Base-by-base conservation (phyloP, 805 yeast genomes). In the Osmozyma mogii region DNA sequence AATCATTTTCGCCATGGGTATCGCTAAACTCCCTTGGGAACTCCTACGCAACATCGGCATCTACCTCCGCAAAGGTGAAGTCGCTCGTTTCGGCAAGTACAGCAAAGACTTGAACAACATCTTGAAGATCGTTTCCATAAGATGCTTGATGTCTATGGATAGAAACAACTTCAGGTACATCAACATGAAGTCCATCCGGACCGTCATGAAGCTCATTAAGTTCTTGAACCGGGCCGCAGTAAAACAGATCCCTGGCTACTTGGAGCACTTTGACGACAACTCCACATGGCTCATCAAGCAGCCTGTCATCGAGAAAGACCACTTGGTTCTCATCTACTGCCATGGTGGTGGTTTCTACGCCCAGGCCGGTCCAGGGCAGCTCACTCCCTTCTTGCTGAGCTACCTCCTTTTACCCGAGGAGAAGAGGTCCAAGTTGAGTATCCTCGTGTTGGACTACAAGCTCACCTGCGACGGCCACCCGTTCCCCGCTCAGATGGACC, bases 401-500 rank as follows among this genome's bases (percentile, higher is more conserved):
- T 21, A 27, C 25, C 11, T 3, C 15, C n/a, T 21, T 10, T 14
- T 27, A 5, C 6, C 18, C 18, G n/a, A 10, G 9, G 29, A 19
- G 9, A 27, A 27, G 18, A 15, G 25, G 8, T 15, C 9, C 12
- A 20, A 13, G 15, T 6, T 15, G 15, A 11, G 17, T 7, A 17
- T 27, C 10, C n/a, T 27, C 15, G 9, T 21, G 8, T 15, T 27
- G 15, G 30, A 27, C 25, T 27, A 27, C 30, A 4, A 6, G 11
- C 4, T 78, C 78, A n/a, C n/a, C 21, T 6, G 10, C 15, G 5
- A 22, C 15, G 25, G 25, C 15, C 25, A 22, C 14, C 25, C 15
- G 6, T 22, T 5, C 9, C 25, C 25, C 15, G 15, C 11, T 9
- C 25, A 22, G 15, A 4, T 22, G 4, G 15, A 6, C 6, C 12